phyloP scores from a whole-genome alignment of 2,329 filamentous ascomycete species.

The Ramularia endophylla region DNA sequence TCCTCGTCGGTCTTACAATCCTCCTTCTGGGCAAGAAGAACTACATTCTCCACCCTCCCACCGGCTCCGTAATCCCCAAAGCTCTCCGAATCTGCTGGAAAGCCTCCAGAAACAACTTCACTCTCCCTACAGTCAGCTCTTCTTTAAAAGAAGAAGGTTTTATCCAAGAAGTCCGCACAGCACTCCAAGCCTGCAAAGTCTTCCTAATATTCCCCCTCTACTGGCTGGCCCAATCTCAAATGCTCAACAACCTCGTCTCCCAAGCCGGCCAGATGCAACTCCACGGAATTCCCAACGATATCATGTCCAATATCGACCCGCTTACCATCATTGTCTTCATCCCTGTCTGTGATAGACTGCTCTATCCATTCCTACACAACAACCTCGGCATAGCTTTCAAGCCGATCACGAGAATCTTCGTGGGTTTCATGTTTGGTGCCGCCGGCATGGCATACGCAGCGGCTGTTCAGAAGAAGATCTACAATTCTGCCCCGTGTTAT shows the following conservation, averaged over 20 bases:
- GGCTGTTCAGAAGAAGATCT: constrained; percentile 50
- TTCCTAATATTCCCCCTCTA: constrained; percentile 49
- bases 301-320: constrained; percentile 34
- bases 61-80: constrained; percentile 61
- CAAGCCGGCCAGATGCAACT: constrained; percentile 39
- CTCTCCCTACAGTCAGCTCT: constrained; percentile 48
- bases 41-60: constrained; percentile 60
- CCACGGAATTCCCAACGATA: constrained; percentile 42
- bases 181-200: constrained; percentile 60
- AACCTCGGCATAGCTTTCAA: constrained; percentile 33
- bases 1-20: constrained; percentile 54
- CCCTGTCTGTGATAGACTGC: constrained; percentile 38
- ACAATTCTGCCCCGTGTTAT: constrained; percentile 45
- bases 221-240: constrained; percentile 55
- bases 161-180: constrained; percentile 67
- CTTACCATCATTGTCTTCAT: constrained; percentile 42
- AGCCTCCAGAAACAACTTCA: constrained; percentile 49
- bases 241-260: constrained; percentile 44
- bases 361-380: constrained; percentile 31
- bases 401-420: constrained; percentile 48
- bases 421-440: constrained; percentile 47
- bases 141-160: constrained; percentile 65
- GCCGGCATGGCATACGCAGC: constrained; percentile 50
- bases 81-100: constrained; percentile 57
- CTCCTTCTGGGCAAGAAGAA: constrained; percentile 34